Percentiles rank a stretch among this genome's conserved stretches.
Evolutionary conservation across 257 asterid species (phyloP).

Genomic region (Petunia secreta): DNA sequence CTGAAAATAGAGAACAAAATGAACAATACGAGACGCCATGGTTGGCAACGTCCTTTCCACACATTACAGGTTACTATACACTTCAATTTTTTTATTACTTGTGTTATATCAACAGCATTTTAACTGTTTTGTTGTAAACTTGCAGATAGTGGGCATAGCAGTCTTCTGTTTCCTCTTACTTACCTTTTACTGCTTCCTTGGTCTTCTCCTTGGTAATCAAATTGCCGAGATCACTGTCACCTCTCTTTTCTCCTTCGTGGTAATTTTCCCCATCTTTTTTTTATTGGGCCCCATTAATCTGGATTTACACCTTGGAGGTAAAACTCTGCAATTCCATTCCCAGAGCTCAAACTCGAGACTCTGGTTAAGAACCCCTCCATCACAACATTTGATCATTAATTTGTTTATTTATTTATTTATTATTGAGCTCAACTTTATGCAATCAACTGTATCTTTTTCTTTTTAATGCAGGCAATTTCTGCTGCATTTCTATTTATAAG

Average conservation of each 20-base stretch:
- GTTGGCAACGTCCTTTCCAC: conserved; percentile 99
- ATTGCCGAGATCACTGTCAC: conserved; percentile 66
- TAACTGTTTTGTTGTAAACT: background rate
- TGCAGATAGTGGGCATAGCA: conserved; percentile 85
- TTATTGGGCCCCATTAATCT: too few species aligned
- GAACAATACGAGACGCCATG: conserved; percentile 69
- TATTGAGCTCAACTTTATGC: background rate
- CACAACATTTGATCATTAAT: too few species aligned
- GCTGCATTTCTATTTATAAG: conserved; percentile 72
- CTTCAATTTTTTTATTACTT: background rate
- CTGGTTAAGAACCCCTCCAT: too few species aligned
- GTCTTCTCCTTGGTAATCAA: conserved; percentile 74
- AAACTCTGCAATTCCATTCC: too few species aligned
- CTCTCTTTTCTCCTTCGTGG: conserved; percentile 63
- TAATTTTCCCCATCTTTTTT: conserved; percentile 31
- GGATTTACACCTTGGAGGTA: too few species aligned
- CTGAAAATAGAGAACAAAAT: background rate
- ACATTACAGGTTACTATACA: conserved; percentile 64
- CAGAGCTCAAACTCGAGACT: too few species aligned
- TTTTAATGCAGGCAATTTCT: conserved; percentile 57
- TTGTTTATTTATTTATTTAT: background rate
- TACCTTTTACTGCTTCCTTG: conserved; percentile 78
- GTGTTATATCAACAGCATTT: background rate
- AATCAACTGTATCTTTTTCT: background rate
- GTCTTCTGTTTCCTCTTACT: conserved; percentile 71